Conservation (phyloP, 495 filamentous ascomycete species). For the Penicillium pulvis region DNA sequence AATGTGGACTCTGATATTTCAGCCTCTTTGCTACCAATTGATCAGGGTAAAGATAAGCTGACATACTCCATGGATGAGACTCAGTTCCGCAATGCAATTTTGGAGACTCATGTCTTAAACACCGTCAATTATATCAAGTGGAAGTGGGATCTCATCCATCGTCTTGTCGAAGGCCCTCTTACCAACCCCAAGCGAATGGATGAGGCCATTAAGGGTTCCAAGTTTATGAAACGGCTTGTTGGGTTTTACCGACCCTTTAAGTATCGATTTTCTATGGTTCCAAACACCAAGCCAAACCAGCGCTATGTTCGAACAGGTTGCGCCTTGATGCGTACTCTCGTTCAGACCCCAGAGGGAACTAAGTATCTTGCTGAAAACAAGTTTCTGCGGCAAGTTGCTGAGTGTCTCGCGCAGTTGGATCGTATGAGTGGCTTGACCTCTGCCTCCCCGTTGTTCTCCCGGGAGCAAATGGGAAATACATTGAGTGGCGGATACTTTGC, state of each 20-base stretch:
- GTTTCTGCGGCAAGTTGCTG: conserved; percentile 86
- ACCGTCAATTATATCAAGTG: conserved; percentile 89
- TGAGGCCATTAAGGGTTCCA: conserved; percentile 91
- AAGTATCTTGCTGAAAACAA: conserved; percentile 90
- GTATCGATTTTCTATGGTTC: conserved; percentile 82
- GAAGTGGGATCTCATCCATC: conserved; percentile 92
- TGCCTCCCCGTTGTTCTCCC: conserved; percentile 82
- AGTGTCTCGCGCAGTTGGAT: conserved; percentile 93
- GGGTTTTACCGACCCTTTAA: conserved; percentile 98
- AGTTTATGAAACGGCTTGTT: conserved; percentile 91
- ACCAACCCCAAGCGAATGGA: conserved; percentile 90
- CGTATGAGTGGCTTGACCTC: conserved; percentile 89
- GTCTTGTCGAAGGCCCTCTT: conserved; percentile 89
- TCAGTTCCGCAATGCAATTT: conserved; percentile 78
- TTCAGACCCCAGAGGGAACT: conserved; percentile 81
- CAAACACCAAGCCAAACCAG: conserved; percentile 88
- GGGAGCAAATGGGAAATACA: conserved; percentile 77
- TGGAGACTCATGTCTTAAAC: conserved; percentile 85
- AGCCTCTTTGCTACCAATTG: conserved; percentile 44
- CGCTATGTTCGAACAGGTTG: conserved; percentile 91
- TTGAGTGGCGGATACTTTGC: conserved; percentile 91
- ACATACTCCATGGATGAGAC: conserved; percentile 81
- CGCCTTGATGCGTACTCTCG: conserved; percentile 78
- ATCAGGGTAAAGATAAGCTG: conserved; percentile 71
- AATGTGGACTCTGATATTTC: conserved; percentile 51